Evolutionary conservation across 2,329 filamentous ascomycete genomes (phyloP), one percentile per base, ranked within the genome.

Genomic region (Botrytis medusae): DNA sequence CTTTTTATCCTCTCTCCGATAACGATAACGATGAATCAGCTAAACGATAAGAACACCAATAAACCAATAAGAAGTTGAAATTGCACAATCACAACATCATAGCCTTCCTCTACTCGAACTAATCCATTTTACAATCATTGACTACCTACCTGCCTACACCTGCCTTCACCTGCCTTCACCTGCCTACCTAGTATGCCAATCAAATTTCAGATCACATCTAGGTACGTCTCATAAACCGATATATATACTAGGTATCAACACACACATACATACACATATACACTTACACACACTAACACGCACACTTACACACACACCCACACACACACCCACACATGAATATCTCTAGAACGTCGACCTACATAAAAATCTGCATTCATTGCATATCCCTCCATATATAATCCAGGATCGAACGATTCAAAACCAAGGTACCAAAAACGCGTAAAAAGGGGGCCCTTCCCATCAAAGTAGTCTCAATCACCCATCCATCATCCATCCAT

Each of bases 11-110:
- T 29, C n/a, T 54, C 51, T 54, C 51, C 51, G n/a, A 57, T 57
- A 57, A 57, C 46, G 64, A 68, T 68, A 68, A 68, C 64, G 48
- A 68, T 40, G 37, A 14, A 68, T 40, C 25, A 32, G 25, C 44
- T 40, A 68, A 54, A 5, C 64, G 64, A 68, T 68, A 68, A 68
- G 64, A 40, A 54, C 25, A 14, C 1, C 40, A 7, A 42, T 9
- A 25, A 10, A 40, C 22, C 64, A 46, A 67, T 54, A 22, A 42
- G 64, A 29, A 54, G 29, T 8, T 29, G 25, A 40, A 29, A 34
- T 54, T 67, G n/a, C 63, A 67, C 44, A 9, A n/a, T 22, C 25
- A 44, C 37, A 40, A 63, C 37, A 37, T 40, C 37, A 37, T 6
- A 34, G 34, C 22, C 59, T 25, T 20, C 20, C 54, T 37, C 37